phyloP scores from a whole-genome alignment of 192 early-diverging fungal species.

The Polychytrium aggregatum region DNA sequence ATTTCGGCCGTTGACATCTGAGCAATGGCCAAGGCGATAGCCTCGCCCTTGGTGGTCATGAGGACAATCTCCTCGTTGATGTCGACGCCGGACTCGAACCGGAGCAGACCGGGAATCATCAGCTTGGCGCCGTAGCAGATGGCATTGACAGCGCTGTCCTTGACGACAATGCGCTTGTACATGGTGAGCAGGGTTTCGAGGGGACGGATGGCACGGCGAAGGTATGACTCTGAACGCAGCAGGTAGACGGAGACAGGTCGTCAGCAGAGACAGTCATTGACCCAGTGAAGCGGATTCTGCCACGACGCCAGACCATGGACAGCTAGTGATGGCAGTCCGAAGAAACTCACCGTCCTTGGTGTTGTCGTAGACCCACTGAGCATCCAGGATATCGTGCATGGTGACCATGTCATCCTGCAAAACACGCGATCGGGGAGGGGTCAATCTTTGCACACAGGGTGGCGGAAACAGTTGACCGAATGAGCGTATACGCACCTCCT shows the following conservation, averaged over 20 bases:
- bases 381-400: slow-evolving; percentile 98
- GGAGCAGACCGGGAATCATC: slow-evolving; percentile 95
- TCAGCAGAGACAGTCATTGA: too few relatives aligned
- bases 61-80: slow-evolving; percentile 94
- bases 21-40: slow-evolving; percentile 93
- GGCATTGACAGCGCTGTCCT: slow-evolving; percentile 96
- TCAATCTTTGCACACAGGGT: too few relatives aligned
- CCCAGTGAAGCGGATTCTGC: too few relatives aligned
- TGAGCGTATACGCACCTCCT: too few relatives aligned
- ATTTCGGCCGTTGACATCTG: slow-evolving; percentile 97
- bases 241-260: not conserved
- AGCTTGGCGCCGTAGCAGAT: slow-evolving; percentile 99
- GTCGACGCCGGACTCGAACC: slow-evolving; percentile 92
- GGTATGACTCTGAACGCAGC: slow-evolving; percentile 64
- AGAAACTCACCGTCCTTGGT: slow-evolving; percentile 61
- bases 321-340: too few relatives aligned
- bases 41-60: slow-evolving; percentile 99
- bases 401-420: slow-evolving; percentile 80
- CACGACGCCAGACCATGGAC: not conserved
- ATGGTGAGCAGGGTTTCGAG: slow-evolving; percentile 85
- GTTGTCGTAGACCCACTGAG: slow-evolving; percentile 97
- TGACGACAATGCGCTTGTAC: slow-evolving; percentile 97
- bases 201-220: slow-evolving; percentile 85
- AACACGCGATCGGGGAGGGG: not conserved
- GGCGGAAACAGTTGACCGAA: too few relatives aligned